These are phyloP conservation scores for Naegleria fowleri DNA, from an alignment of 208 protist genomes.

Conservation along the genomic window DNA sequence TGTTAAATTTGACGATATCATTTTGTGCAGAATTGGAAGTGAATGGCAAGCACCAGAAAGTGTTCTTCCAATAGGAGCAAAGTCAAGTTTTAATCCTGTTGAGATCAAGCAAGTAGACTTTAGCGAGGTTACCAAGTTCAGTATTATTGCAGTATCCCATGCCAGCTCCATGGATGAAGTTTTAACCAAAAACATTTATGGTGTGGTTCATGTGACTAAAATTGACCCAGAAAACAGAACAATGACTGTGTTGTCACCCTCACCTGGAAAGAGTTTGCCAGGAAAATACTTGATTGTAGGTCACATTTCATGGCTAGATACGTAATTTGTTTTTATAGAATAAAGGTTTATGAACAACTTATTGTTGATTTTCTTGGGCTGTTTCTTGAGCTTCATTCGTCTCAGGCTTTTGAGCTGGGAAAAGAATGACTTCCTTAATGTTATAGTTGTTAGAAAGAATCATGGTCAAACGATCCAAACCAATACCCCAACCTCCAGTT, in stretches of 20 bases:
- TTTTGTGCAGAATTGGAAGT: neutral
- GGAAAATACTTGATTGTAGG: neutral
- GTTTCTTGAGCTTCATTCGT: neutral
- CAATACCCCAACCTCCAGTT: constrained; percentile 98
- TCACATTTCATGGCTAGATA: neutral
- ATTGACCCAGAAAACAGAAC: neutral
- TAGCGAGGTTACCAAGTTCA: neutral
- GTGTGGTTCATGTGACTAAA: neutral
- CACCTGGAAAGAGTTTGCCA: constrained; percentile 5
- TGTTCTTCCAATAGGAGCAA: constrained; percentile 7
- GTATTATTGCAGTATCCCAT: constrained; percentile 8
- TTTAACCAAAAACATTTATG: neutral
- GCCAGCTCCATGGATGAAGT: neutral
- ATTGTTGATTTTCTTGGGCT: neutral
- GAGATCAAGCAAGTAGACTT: neutral
- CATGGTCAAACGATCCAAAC: constrained; percentile 99
- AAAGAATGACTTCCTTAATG: constrained; percentile 94
- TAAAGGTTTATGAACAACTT: neutral
- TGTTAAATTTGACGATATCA: constrained; percentile 8
- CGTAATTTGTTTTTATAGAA: neutral
- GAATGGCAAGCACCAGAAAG: neutral
- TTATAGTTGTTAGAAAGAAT: constrained; percentile 95
- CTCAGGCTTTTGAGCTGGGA: constrained; percentile 79
- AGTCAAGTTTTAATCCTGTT: neutral
- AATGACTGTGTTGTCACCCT: neutral